Percentiles rank a stretch among this genome's conserved stretches.
Conservation (phyloP, 83 land plant species). For the Diphasiastrum complanatum region DNA sequence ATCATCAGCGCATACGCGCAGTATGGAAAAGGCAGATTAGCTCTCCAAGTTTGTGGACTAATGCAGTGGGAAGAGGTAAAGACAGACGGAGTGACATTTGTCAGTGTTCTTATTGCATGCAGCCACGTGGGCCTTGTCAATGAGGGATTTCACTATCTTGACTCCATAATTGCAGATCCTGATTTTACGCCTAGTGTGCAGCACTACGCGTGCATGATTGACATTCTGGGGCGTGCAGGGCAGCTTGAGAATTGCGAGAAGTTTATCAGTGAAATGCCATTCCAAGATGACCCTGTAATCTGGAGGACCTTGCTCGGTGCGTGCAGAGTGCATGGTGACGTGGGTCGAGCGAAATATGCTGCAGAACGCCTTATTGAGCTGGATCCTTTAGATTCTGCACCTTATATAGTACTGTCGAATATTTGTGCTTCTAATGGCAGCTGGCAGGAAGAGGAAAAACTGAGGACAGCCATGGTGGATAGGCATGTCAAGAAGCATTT, state of each 20-base stretch:
- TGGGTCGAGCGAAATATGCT: constrained; percentile 20
- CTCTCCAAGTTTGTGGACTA: no score
- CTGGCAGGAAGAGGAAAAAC: no score
- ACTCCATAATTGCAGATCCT: constrained; percentile 14
- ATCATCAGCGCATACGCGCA: no score
- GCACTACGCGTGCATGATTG: constrained; percentile 29
- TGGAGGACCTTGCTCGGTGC: no score
- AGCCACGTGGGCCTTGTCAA: constrained; percentile 25
- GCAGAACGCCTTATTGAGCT: constrained; percentile 14
- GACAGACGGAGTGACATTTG: constrained; percentile 20
- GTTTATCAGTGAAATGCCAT: constrained; percentile 26
- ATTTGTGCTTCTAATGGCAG: no score
- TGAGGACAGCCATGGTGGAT: no score
- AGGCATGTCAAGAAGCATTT: background rate
- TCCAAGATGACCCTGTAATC: constrained; percentile 16
- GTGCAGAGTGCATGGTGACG: no score
- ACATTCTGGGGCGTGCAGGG: no score
- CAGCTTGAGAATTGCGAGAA: constrained; percentile 17
- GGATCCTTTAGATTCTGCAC: constrained; percentile 18
- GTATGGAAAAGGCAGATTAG: no score
- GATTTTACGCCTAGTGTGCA: constrained; percentile 19
- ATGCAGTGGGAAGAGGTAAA: background rate
- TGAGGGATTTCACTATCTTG: constrained; percentile 11
- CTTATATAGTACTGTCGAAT: constrained; percentile 23
- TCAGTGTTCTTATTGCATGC: constrained; percentile 22